phyloP scores from a whole-genome alignment of 371 early-diverging fungal species.

The Mucor irregularis region DNA sequence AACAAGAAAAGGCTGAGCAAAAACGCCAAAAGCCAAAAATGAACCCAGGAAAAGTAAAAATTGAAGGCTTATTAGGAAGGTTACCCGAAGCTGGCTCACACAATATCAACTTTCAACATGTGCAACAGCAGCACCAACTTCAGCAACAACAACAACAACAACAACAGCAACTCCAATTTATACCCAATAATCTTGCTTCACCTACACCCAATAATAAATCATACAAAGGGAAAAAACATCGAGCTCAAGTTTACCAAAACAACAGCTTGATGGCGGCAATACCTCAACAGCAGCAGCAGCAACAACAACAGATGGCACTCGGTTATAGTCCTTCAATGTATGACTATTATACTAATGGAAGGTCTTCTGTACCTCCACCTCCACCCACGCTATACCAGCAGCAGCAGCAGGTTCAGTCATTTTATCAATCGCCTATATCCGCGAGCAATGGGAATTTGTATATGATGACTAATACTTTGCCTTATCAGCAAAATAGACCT shows the following conservation, averaged over 20 bases:
- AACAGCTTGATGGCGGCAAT: too few species aligned
- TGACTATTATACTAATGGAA: conserved; percentile 5
- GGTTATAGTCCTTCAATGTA: conserved; percentile 2
- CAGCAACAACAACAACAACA: conserved; percentile 35
- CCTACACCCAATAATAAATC: too few species aligned
- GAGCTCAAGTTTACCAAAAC: too few species aligned
- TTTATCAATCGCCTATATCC: conserved; percentile 2
- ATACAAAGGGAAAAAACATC: conserved; percentile 19
- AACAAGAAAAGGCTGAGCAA: conserved; percentile 43
- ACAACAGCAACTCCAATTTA: conserved; percentile 15
- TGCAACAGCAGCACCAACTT: conserved; percentile 26
- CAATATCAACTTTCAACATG: conserved; percentile 45
- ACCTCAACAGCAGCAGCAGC: conserved; percentile 30
- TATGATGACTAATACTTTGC: neutral
- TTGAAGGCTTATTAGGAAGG: conserved; percentile 45
- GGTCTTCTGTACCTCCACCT: conserved; percentile 12
- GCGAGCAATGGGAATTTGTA: conserved; percentile 2
- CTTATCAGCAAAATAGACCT: neutral
- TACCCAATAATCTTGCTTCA: too few species aligned
- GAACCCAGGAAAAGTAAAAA: conserved; percentile 39
- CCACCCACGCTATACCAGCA: neutral
- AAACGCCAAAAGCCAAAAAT: conserved; percentile 40
- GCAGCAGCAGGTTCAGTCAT: neutral
- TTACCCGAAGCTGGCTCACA: conserved; percentile 48
- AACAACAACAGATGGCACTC: conserved; percentile 16